These are phyloP conservation scores for Diaporthe sp. DNA, from an alignment of 2,329 filamentous ascomycete species.

Conservation along the genomic window DNA sequence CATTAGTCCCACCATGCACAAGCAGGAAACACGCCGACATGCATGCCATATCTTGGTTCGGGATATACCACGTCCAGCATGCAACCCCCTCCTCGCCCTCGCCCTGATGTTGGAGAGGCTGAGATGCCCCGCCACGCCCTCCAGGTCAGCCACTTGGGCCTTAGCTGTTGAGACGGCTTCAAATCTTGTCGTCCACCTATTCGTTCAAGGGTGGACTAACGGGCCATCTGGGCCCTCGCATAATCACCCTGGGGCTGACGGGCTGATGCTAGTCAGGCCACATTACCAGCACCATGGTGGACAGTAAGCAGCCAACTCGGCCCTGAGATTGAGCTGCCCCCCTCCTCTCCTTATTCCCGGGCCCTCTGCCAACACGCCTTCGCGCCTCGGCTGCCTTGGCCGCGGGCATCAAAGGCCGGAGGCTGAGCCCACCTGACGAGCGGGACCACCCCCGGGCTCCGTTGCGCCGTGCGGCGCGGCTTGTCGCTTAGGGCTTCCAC, in stretches of 20 bases:
- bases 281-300: neutral
- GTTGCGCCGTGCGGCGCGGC: slow-evolving; percentile 5
- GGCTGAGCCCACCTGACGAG: slow-evolving; percentile 18
- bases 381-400: slow-evolving; percentile 5
- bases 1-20: slow-evolving; percentile 10
- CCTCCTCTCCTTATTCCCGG: slow-evolving; percentile 13
- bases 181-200: neutral
- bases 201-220: neutral
- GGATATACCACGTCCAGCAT: neutral
- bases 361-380: neutral
- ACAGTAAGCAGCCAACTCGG: neutral
- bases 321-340: neutral
- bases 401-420: slow-evolving; percentile 3
- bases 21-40: slow-evolving; percentile 18
- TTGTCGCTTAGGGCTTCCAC: slow-evolving; percentile 1
- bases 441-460: slow-evolving; percentile 6
- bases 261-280: slow-evolving; percentile 5
- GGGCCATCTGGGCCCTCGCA: neutral
- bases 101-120: slow-evolving; percentile 3
- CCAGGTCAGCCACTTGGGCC: neutral
- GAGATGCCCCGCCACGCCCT: slow-evolving; percentile 11
- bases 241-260: neutral
- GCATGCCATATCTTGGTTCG: slow-evolving; percentile 18
- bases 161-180: slow-evolving; percentile 17
- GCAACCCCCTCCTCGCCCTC: neutral